Evolutionary conservation across 2,329 filamentous ascomycete species (phyloP).

Genomic region (Chrysoporthe puriensis): DNA sequence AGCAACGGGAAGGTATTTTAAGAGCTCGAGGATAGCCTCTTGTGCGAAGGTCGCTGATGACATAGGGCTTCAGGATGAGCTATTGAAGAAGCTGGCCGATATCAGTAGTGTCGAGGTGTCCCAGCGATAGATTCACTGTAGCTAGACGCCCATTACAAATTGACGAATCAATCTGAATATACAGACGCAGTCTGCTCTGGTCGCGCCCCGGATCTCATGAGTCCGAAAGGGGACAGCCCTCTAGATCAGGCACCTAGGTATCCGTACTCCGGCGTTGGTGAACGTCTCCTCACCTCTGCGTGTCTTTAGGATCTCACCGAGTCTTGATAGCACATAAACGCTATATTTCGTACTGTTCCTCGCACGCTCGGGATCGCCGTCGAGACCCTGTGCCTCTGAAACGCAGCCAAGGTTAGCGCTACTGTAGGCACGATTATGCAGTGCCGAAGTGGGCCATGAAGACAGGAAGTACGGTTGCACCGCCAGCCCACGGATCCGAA

Average conservation of each 20-base stretch:
- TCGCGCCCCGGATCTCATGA: no score
- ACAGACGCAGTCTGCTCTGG: no score
- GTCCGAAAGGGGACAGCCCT: no score
- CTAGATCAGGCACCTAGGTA: no score
- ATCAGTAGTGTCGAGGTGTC: slow-evolving; percentile 34
- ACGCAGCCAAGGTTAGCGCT: no score
- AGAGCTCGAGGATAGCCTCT: slow-evolving; percentile 36
- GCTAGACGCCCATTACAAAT: no score
- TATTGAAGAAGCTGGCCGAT: slow-evolving; percentile 43
- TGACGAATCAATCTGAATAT: no score
- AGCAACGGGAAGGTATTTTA: slow-evolving; percentile 45
- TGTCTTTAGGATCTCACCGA: background rate
- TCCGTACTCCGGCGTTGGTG: background rate
- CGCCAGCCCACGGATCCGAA: background rate
- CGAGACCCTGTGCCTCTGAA: background rate
- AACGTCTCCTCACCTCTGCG: background rate
- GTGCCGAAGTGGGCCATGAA: no score
- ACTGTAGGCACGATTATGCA: background rate
- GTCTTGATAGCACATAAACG: no score
- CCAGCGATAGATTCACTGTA: slow-evolving; percentile 3
- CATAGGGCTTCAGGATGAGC: slow-evolving; percentile 46
- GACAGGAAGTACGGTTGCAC: background rate
- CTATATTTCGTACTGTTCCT: no score
- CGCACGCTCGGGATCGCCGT: background rate
- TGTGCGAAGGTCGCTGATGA: slow-evolving; percentile 41